Evolutionary conservation across 768 basidiomycete species (phyloP).

Genomic region (Hypholoma fasciculare): DNA sequence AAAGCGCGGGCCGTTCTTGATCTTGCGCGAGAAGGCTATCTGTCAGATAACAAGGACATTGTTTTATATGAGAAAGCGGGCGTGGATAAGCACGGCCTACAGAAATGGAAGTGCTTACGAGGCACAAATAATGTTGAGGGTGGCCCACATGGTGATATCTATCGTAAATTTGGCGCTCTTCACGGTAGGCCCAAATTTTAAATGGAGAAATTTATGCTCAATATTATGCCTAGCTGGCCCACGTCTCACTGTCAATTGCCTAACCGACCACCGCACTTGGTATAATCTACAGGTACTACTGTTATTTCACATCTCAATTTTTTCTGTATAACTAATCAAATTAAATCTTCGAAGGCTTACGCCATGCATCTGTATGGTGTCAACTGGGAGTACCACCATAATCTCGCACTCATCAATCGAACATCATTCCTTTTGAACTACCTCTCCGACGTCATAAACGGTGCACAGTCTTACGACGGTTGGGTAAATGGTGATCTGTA

Average conservation of each 20-base stretch:
- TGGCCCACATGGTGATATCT: slow-evolving; percentile 24
- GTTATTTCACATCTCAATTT: not conserved
- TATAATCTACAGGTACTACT: slow-evolving; percentile 20
- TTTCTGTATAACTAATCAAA: not conserved
- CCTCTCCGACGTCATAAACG: not conserved
- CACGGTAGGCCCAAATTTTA: too few relatives aligned
- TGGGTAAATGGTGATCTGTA: slow-evolving; percentile 26
- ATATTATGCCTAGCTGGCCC: slow-evolving; percentile 14
- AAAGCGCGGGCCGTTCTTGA: slow-evolving; percentile 21
- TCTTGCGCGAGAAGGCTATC: slow-evolving; percentile 18
- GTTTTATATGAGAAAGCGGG: slow-evolving; percentile 18
- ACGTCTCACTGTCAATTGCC: slow-evolving; percentile 19
- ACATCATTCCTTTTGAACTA: slow-evolving; percentile 7
- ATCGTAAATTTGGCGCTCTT: slow-evolving; percentile 19
- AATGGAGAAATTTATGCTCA: too few relatives aligned
- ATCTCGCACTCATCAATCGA: slow-evolving; percentile 19
- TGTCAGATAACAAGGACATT: slow-evolving; percentile 19
- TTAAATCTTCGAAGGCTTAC: not conserved
- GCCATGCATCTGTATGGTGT: slow-evolving; percentile 17
- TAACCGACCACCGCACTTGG: slow-evolving; percentile 22
- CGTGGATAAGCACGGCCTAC: slow-evolving; percentile 18
- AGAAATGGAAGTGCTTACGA: slow-evolving; percentile 17
- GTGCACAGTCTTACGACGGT: slow-evolving; percentile 16
- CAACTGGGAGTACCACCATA: slow-evolving; percentile 21
- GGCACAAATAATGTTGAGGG: slow-evolving; percentile 25